phyloP scores from a whole-genome alignment of 2,329 filamentous ascomycete species.

The Alternaria infectoria region DNA sequence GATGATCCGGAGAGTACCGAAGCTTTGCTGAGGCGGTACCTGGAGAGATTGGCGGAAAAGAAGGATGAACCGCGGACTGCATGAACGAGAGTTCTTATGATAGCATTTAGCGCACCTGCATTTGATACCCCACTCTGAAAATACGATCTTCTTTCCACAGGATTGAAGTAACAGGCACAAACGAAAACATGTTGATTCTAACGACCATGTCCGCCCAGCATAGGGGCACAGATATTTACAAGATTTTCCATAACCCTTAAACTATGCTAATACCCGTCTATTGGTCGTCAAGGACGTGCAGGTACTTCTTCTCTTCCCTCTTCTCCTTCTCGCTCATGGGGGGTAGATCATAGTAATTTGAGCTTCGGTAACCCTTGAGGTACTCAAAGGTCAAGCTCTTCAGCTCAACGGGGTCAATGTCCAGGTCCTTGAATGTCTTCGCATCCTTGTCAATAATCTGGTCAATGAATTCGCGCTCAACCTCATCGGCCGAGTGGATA shows the following conservation, averaged over 20 bases:
- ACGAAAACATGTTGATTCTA: slow-evolving; percentile 32
- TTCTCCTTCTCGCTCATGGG: slow-evolving; percentile 94
- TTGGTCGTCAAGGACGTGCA: slow-evolving; percentile 72
- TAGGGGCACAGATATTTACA: slow-evolving; percentile 38
- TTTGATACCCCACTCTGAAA: slow-evolving; percentile 33
- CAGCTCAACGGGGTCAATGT: slow-evolving; percentile 86
- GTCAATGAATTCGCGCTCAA: slow-evolving; percentile 92
- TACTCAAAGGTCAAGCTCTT: slow-evolving; percentile 91
- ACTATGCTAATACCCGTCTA: slow-evolving; percentile 21
- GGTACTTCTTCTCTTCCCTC: slow-evolving; percentile 93
- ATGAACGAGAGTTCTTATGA: neutral
- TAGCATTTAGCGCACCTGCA: slow-evolving; percentile 6
- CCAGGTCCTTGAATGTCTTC: slow-evolving; percentile 95
- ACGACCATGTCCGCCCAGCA: slow-evolving; percentile 19
- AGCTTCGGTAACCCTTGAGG: slow-evolving; percentile 88
- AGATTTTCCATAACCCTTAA: slow-evolving; percentile 14
- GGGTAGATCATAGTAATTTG: slow-evolving; percentile 88
- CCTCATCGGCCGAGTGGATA: slow-evolving; percentile 78
- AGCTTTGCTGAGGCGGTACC: slow-evolving; percentile 47
- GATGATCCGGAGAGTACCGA: slow-evolving; percentile 52
- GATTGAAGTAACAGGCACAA: slow-evolving; percentile 15
- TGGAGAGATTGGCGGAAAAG: slow-evolving; percentile 29
- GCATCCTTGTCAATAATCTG: slow-evolving; percentile 88
- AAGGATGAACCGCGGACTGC: neutral
- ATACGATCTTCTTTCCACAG: neutral